Base-by-base conservation (phyloP, 192 early-diverging fungal genomes). In the Linnemannia zychae region DNA sequence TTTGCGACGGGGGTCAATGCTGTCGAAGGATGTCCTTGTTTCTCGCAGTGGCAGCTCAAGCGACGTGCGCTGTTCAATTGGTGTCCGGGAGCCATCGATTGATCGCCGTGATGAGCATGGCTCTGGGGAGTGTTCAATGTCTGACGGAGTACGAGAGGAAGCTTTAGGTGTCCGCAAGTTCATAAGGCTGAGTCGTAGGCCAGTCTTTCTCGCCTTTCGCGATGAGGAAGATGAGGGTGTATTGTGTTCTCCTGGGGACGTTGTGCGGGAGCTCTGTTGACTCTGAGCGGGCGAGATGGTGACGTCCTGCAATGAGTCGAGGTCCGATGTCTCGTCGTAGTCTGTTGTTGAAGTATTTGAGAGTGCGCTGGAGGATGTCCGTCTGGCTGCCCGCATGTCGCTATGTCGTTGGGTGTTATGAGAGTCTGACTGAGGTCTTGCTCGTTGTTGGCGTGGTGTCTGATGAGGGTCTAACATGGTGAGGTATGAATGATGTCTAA, bases 321-420 rank as follows among this genome's bases (percentile, higher is more conserved):
- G 77, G 67, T 85, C 83, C 22, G 83, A 85, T 63, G 78, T 74
- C 36, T 85, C 83, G 31, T 85, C 83, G 49, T 71, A 78, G 78
- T 85, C 77, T 46, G 78, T 79, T 34, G 72, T 78, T 13, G 81
- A 84, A 34, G 52, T 76, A 65, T 77, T 82, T 11, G 81, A 82
- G 53, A 69, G 44, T 15, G 81, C 81, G 34, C 81, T 82, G n/a
- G 80, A 76, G 47, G 81, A 84, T 6, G 81, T 74, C 31, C 81
- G 65, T 38, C 67, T 49, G 12, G 40, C 49, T 50, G 73, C 36
- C 6, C 53, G 72, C 67, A 84, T 72, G 73, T 65, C 33, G 52
- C 24, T 60, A 38, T 63, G 28, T 34, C 44, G 60, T 38, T 68
- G 53, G 68, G 36, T 12, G 33, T 44, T 44, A 44, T 67, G 47